Percentiles rank a stretch among this genome's conserved stretches.
Conservation (phyloP, 108 stramenopile genomes). For the Conticribra weissflogii region DNA sequence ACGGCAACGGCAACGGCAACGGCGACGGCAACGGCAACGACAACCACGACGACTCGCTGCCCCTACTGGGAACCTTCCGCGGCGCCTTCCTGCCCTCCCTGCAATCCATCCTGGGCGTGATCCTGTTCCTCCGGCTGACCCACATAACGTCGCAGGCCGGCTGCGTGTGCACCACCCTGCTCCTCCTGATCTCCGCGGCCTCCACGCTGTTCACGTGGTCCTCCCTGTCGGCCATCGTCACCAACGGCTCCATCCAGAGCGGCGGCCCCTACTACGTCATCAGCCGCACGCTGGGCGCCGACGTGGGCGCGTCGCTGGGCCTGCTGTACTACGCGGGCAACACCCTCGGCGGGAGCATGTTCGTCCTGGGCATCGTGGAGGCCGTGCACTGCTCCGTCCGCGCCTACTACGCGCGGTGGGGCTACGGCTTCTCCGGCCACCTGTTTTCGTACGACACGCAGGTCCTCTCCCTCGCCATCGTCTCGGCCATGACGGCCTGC, state of each 20-base stretch:
- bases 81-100: slow-evolving; percentile 82
- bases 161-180: slow-evolving; percentile 37
- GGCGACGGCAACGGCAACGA: too few relatives aligned
- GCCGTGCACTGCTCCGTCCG: slow-evolving; percentile 60
- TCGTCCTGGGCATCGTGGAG: slow-evolving; percentile 80
- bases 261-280: slow-evolving; percentile 91
- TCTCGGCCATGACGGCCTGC: slow-evolving; percentile 37
- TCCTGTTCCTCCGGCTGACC: slow-evolving; percentile 81
- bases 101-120: slow-evolving; percentile 86
- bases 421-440: slow-evolving; percentile 37
- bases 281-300: slow-evolving; percentile 62
- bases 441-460: slow-evolving; percentile 54
- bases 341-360: slow-evolving; percentile 62
- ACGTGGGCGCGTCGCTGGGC: slow-evolving; percentile 76
- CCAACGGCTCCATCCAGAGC: slow-evolving; percentile 74
- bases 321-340: slow-evolving; percentile 80
- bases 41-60: too few relatives aligned
- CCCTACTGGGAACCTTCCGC: slow-evolving; percentile 57
- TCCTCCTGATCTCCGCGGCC: slow-evolving; percentile 48
- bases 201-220: slow-evolving; percentile 76
- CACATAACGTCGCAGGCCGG: slow-evolving; percentile 86
- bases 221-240: slow-evolving; percentile 75
- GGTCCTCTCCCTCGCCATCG: slow-evolving; percentile 44
- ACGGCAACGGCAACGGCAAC: too few relatives aligned
- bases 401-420: slow-evolving; percentile 37